Conservation (phyloP, 768 basidiomycete genomes). For the Tylopilus cervinicoccineus region DNA sequence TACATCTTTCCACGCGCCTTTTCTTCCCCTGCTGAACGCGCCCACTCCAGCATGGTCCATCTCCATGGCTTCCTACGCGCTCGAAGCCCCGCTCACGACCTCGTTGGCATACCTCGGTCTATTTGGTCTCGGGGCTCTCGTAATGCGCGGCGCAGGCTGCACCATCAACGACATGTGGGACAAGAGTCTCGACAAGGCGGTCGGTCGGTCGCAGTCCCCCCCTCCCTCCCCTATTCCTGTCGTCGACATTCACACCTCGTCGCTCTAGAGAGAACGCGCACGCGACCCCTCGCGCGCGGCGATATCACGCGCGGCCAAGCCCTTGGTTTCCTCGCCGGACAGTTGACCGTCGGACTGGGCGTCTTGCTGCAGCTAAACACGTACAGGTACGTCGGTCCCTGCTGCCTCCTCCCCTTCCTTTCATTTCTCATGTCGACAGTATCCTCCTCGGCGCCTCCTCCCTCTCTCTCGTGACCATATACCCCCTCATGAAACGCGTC, state of each 20-base stretch:
- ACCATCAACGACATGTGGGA: slow-evolving; percentile 99
- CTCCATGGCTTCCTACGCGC: slow-evolving; percentile 89
- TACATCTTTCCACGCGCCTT: slow-evolving; percentile 36
- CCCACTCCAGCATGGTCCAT: slow-evolving; percentile 85
- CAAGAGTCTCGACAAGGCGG: slow-evolving; percentile 82
- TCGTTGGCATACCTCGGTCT: slow-evolving; percentile 75
- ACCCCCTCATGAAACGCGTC: slow-evolving; percentile 96
- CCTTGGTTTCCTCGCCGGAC: slow-evolving; percentile 72
- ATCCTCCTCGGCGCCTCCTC: slow-evolving; percentile 92
- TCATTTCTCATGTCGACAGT: slow-evolving; percentile 38
- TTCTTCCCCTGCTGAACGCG: not conserved
- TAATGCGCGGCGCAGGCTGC: slow-evolving; percentile 98
- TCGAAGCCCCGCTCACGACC: slow-evolving; percentile 57
- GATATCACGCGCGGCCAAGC: slow-evolving; percentile 77
- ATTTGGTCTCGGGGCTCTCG: slow-evolving; percentile 85
- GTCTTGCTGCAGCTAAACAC: slow-evolving; percentile 89
- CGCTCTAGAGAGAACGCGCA: slow-evolving; percentile 70
- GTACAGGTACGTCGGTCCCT: slow-evolving; percentile 64
- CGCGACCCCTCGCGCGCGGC: slow-evolving; percentile 83
- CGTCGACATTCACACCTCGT: not conserved
- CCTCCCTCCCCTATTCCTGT: not conserved
- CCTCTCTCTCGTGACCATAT: slow-evolving; percentile 78
- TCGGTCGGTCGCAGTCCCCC: slow-evolving; percentile 50
- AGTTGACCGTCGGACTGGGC: slow-evolving; percentile 78
- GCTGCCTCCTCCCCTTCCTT: not conserved